phyloP scores from a whole-genome alignment of 1,139 yeast species.

The Suhomyces anneliseae region DNA sequence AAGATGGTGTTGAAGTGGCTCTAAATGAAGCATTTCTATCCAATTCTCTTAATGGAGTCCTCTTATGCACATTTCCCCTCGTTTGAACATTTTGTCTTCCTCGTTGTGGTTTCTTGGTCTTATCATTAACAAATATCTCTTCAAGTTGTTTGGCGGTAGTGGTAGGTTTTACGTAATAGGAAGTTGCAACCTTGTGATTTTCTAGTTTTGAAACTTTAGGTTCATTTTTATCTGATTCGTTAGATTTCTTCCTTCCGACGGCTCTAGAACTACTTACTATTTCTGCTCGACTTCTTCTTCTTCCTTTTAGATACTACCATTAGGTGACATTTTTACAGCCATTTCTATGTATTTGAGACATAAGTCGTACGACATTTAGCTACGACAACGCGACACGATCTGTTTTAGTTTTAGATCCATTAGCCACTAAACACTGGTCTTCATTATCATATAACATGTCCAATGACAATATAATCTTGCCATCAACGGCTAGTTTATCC shows the following conservation, averaged over 20 bases:
- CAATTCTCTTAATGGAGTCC: too few relatives aligned
- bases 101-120: neutral
- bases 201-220: too few relatives aligned
- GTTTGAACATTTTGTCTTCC: neutral
- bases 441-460: constrained; percentile 21
- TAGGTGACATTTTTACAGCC: neutral
- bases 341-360: neutral
- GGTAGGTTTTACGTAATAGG: neutral
- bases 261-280: too few relatives aligned
- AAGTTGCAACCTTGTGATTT: too few relatives aligned
- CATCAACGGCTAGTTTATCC: constrained; percentile 38
- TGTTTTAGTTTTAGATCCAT: neutral
- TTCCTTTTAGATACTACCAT: constrained; percentile 6
- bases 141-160: neutral
- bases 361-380: neutral
- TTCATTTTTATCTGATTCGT: too few relatives aligned
- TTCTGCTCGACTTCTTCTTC: constrained; percentile 16
- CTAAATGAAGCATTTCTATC: constrained; percentile 16
- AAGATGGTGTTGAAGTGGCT: constrained; percentile 19
- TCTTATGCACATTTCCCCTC: neutral
- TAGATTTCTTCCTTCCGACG: too few relatives aligned
- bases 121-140: neutral
- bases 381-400: neutral
- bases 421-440: too few relatives aligned
- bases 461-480: constrained; percentile 37